Evolutionary conservation across 257 asterid species (phyloP).

Genomic region (Solanum sejunctum): DNA sequence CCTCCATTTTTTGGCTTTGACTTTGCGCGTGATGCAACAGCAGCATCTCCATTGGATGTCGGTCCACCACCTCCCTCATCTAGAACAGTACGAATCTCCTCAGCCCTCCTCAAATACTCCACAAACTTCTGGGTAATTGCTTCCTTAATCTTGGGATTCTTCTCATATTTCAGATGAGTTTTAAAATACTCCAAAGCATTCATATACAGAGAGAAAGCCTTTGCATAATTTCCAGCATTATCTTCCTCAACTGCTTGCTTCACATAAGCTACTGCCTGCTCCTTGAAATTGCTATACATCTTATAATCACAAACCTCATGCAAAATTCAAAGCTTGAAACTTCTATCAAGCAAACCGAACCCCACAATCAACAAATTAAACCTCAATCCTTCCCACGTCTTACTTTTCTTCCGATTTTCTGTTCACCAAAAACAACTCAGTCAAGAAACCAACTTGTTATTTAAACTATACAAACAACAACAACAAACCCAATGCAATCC

Average conservation of each 20-base stretch:
- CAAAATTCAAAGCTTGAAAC: not conserved
- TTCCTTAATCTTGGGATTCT: constrained; percentile 90
- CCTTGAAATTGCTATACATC: constrained; percentile 98
- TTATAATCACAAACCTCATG: not conserved
- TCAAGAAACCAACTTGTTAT: not conserved
- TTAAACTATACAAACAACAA: not conserved
- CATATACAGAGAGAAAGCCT: constrained; percentile 93
- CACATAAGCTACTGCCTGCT: constrained; percentile 94
- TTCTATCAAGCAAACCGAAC: not conserved
- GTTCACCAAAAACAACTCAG: not conserved
- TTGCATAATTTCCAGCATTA: constrained; percentile 89
- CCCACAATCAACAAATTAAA: not conserved
- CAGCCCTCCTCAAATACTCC: constrained; percentile 94
- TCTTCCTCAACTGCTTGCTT: constrained; percentile 94
- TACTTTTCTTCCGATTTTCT: not conserved
- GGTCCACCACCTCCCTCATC: constrained; percentile 96
- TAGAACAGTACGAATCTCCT: constrained; percentile 89
- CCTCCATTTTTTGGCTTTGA: constrained; percentile 79
- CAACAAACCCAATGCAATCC: not conserved
- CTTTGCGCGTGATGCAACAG: constrained; percentile 78
- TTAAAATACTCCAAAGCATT: constrained; percentile 94
- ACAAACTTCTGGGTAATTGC: constrained; percentile 94
- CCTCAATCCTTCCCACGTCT: not conserved
- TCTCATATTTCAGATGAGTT: constrained; percentile 93
- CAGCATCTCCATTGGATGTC: constrained; percentile 69